These are phyloP conservation scores for Tuber magnatum DNA, from an alignment of 495 filamentous ascomycete genomes.

Conservation along the genomic window DNA sequence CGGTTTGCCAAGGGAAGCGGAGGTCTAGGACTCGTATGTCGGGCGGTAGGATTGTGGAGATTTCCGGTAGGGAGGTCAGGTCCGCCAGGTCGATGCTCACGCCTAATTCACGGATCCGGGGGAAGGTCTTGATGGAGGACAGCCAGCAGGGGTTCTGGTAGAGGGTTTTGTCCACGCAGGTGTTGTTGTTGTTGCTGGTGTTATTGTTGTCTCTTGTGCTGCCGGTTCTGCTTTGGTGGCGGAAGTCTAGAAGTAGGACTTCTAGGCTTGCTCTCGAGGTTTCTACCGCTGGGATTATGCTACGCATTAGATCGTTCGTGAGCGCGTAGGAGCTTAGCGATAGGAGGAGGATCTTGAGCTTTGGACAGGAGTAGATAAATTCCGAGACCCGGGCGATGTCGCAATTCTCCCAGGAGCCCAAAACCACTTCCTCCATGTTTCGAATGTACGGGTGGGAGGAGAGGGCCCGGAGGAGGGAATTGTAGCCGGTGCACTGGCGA, in stretches of 20 bases:
- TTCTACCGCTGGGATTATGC: background rate
- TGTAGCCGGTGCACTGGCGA: background rate
- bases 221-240: background rate
- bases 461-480: slow-evolving; percentile 2
- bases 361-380: slow-evolving; percentile 6
- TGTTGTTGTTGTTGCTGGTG: background rate
- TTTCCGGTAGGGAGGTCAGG: background rate
- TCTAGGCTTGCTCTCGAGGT: background rate
- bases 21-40: slow-evolving; percentile 2
- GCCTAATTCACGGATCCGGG: background rate
- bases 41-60: background rate
- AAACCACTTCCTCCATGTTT: slow-evolving; percentile 1
- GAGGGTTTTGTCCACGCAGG: background rate
- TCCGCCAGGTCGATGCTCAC: background rate
- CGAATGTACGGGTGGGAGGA: slow-evolving; percentile 1
- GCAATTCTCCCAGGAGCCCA: slow-evolving; percentile 8
- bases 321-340: slow-evolving; percentile 3
- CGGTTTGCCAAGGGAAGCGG: background rate
- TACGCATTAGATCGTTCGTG: slow-evolving; percentile 1
- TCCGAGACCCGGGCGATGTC: slow-evolving; percentile 4
- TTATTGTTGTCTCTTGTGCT: background rate
- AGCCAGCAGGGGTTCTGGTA: slow-evolving; percentile 1
- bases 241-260: background rate
- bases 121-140: background rate
- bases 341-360: slow-evolving; percentile 3